Evolutionary conservation across 805 yeast genomes (phyloP).

Genomic region (Wickerhamiella brachini): DNA sequence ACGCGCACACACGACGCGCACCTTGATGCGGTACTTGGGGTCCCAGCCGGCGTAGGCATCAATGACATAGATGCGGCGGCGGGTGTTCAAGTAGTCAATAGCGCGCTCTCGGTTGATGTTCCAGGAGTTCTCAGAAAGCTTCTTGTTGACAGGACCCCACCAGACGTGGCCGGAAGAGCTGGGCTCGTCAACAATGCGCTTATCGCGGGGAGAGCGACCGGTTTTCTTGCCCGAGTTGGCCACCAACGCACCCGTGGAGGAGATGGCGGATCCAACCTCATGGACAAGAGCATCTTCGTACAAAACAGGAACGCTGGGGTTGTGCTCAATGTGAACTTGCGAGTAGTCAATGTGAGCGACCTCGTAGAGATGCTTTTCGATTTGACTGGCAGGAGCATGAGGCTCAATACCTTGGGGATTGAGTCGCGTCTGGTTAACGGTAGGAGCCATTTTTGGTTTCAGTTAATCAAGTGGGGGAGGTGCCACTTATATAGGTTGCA

Average conservation of each 20-base stretch:
- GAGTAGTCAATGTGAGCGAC: conserved; percentile 30
- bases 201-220: conserved; percentile 97
- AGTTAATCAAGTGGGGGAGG: background rate
- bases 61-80: conserved; percentile 84
- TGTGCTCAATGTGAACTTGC: conserved; percentile 42
- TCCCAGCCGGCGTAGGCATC: conserved; percentile 99
- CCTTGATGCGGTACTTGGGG: conserved; percentile 91
- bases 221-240: conserved; percentile 94
- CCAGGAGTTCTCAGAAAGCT: conserved; percentile 91
- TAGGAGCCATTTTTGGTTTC: conserved; percentile 19
- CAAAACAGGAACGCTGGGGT: conserved; percentile 81
- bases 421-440: conserved; percentile 29
- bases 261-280: conserved; percentile 82
- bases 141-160: conserved; percentile 99
- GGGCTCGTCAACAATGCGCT: conserved; percentile 91
- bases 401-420: conserved; percentile 32
- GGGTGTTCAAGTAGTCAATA: conserved; percentile 87
- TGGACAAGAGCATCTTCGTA: conserved; percentile 82
- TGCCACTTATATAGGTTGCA: background rate
- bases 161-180: conserved; percentile 73
- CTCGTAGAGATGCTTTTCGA: conserved; percentile 28
- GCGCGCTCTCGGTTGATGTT: conserved; percentile 92
- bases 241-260: conserved; percentile 86
- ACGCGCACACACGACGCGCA: conserved; percentile 91
- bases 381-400: conserved; percentile 26